phyloP scores from a whole-genome alignment of 495 filamentous ascomycete genomes.

The Trichocladium antarcticum region DNA sequence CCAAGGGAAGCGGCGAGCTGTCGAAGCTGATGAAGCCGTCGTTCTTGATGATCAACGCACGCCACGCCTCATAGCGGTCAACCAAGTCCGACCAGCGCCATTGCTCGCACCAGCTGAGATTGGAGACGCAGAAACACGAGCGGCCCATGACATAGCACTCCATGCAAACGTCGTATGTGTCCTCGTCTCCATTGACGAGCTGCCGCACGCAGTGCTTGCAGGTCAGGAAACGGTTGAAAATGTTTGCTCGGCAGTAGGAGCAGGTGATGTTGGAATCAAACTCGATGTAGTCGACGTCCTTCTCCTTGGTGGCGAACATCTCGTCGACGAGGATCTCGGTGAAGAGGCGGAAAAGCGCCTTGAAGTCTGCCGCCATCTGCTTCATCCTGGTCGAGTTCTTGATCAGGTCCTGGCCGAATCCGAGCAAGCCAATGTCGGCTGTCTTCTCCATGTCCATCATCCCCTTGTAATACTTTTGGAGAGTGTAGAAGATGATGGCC shows the following conservation, averaged over 20 bases:
- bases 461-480: slow-evolving; percentile 62
- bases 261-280: slow-evolving; percentile 88
- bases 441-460: slow-evolving; percentile 44
- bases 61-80: slow-evolving; percentile 71
- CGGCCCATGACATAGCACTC: slow-evolving; percentile 93
- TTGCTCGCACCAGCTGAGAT: slow-evolving; percentile 84
- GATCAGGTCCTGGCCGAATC: slow-evolving; percentile 35
- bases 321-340: slow-evolving; percentile 72
- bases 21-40: slow-evolving; percentile 48
- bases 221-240: slow-evolving; percentile 93
- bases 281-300: slow-evolving; percentile 55
- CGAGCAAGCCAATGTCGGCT: slow-evolving; percentile 30
- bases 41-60: slow-evolving; percentile 57
- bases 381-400: slow-evolving; percentile 47
- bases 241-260: slow-evolving; percentile 89
- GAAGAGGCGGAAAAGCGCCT: slow-evolving; percentile 62
- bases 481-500: slow-evolving; percentile 77
- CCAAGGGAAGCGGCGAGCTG: slow-evolving; percentile 51
- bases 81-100: slow-evolving; percentile 71
- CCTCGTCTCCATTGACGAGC: slow-evolving; percentile 50
- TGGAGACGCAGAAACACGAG: slow-evolving; percentile 77
- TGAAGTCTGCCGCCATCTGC: slow-evolving; percentile 67
- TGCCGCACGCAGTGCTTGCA: slow-evolving; percentile 62
- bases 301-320: slow-evolving; percentile 59
- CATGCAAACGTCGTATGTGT: slow-evolving; percentile 91